Conservation (phyloP, 1,139 yeast genomes). For the Insectozyma bohioensis region DNA sequence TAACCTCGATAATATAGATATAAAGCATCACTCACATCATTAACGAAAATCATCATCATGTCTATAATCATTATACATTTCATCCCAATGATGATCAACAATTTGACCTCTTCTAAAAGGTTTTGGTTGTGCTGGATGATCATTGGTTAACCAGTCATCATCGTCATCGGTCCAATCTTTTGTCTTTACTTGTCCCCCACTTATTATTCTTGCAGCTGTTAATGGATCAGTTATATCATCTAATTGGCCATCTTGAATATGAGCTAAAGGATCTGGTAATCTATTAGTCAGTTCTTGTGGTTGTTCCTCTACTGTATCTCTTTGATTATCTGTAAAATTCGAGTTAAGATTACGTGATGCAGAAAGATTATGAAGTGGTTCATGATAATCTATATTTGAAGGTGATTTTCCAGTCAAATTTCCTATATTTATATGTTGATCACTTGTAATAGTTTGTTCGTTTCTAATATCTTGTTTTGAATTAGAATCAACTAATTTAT, state of each 20-base stretch:
- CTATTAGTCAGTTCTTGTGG: slow-evolving; percentile 20
- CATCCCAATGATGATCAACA: slow-evolving; percentile 33
- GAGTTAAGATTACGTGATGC: slow-evolving; percentile 4
- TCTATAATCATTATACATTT: slow-evolving; percentile 42
- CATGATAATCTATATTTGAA: slow-evolving; percentile 8
- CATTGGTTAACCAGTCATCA: slow-evolving; percentile 23
- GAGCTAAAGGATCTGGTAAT: slow-evolving; percentile 49
- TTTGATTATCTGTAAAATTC: slow-evolving; percentile 3
- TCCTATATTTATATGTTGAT: slow-evolving; percentile 1
- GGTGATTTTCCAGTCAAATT: background rate
- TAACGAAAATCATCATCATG: slow-evolving; percentile 37
- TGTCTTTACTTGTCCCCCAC: slow-evolving; percentile 42
- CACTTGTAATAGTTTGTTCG: slow-evolving; percentile 1
- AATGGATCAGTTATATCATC: slow-evolving; percentile 31
- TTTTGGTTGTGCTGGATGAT: slow-evolving; percentile 4
- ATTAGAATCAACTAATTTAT: slow-evolving; percentile 32
- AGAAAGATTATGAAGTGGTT: slow-evolving; percentile 10
- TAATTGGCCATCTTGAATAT: slow-evolving; percentile 40
- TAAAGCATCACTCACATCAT: too few species aligned
- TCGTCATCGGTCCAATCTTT: slow-evolving; percentile 40
- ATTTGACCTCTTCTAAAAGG: slow-evolving; percentile 20
- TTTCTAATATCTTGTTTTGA: slow-evolving; percentile 21
- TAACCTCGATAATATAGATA: too few species aligned
- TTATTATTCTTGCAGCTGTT: slow-evolving; percentile 41
- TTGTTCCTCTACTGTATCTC: slow-evolving; percentile 6